These are phyloP conservation scores for Colletotrichum sp. DNA, from an alignment of 2,329 filamentous ascomycete genomes.

Conservation along the genomic window DNA sequence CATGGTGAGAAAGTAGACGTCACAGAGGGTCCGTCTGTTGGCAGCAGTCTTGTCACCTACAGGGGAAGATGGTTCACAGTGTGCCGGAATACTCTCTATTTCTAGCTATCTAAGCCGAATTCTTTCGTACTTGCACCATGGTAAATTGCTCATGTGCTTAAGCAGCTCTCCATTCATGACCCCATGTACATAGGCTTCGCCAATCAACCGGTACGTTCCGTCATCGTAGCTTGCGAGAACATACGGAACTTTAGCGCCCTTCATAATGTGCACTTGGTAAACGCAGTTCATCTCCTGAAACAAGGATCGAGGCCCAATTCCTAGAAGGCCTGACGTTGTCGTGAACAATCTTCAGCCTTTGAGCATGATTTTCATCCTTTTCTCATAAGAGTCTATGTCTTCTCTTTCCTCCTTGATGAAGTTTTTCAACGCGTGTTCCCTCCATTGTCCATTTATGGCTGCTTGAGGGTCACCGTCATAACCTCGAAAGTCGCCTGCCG, in stretches of 20 bases:
- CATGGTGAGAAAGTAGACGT: too few species aligned
- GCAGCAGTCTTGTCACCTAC: too few species aligned
- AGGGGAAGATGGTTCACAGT: too few species aligned
- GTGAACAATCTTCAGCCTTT: neutral
- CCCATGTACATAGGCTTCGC: neutral
- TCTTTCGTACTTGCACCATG: neutral
- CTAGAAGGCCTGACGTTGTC: neutral
- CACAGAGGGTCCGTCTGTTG: neutral
- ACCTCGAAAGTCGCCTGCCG: neutral
- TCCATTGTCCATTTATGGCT: neutral
- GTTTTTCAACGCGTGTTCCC: neutral
- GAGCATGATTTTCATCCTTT: neutral
- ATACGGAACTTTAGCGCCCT: neutral
- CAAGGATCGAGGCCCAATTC: neutral
- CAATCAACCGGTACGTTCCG: neutral
- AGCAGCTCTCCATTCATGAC: neutral
- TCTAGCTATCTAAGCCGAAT: neutral
- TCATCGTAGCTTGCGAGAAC: neutral
- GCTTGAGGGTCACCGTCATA: neutral
- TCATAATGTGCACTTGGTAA: neutral
- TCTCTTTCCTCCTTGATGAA: neutral
- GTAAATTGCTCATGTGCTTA: rapidly evolving
- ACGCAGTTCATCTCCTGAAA: neutral
- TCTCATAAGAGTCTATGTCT: neutral
- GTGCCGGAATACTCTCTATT: rapidly evolving